Conservation (phyloP, 805 yeast genomes). For the Saccharomycopsis lassenensis region DNA sequence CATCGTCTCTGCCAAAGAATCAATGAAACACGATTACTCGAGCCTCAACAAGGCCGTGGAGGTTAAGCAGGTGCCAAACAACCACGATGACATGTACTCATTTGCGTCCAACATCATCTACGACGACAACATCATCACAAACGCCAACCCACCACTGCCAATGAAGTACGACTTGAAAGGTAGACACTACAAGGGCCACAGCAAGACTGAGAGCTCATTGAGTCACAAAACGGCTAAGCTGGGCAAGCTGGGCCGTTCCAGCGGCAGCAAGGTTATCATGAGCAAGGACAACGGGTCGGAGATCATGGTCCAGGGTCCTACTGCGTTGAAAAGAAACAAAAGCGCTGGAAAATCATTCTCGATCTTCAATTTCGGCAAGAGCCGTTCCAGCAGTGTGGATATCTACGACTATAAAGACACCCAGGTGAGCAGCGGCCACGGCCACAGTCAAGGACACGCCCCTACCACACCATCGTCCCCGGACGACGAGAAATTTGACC, state of each 20-base stretch:
- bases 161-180: conserved; percentile 9
- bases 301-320: conserved; percentile 16
- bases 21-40: too few relatives aligned
- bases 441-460: not conserved
- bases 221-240: conserved; percentile 7
- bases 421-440: not conserved
- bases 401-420: not conserved
- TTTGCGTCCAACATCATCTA: conserved; percentile 3
- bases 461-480: not conserved
- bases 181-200: conserved; percentile 7
- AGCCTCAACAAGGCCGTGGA: too few relatives aligned
- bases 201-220: conserved; percentile 11
- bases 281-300: conserved; percentile 17
- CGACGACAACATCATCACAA: conserved; percentile 3
- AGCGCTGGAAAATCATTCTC: conserved; percentile 3
- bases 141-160: conserved; percentile 6
- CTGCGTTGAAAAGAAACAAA: conserved; percentile 7
- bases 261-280: conserved; percentile 9
- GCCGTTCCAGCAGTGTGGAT: not conserved
- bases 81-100: conserved; percentile 1
- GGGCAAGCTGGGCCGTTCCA: conserved; percentile 3
- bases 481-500: conserved; percentile 3
- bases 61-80: too few relatives aligned
- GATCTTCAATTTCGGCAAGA: conserved; percentile 8
- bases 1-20: too few relatives aligned